Conservation (phyloP, 2,329 filamentous ascomycete genomes). For the Ophiostoma ips region DNA sequence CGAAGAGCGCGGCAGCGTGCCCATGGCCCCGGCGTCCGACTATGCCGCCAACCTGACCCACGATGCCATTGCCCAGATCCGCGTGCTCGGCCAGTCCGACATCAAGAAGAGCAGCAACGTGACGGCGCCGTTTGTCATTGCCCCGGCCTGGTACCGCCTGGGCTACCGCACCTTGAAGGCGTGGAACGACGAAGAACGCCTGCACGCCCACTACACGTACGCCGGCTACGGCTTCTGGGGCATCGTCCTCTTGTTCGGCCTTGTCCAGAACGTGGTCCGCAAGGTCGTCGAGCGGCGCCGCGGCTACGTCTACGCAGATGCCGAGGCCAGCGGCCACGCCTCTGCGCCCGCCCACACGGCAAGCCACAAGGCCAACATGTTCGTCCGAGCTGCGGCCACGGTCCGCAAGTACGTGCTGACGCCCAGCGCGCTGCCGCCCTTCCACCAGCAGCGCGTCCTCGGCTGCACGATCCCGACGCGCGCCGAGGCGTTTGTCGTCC, state of each 20-base stretch:
- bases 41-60: slow-evolving; percentile 11
- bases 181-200: background rate
- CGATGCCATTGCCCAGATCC: slow-evolving; percentile 8
- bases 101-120: background rate
- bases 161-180: background rate
- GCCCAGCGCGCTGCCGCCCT: slow-evolving; percentile 10
- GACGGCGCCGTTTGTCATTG: slow-evolving; percentile 7
- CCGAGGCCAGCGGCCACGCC: slow-evolving; percentile 1
- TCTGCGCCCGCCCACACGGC: no score
- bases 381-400: background rate
- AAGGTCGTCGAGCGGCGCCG: slow-evolving; percentile 5
- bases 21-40: background rate
- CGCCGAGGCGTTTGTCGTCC: slow-evolving; percentile 11
- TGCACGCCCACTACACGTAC: slow-evolving; percentile 7
- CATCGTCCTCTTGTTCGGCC: slow-evolving; percentile 9
- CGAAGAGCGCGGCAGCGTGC: background rate
- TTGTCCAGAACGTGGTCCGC: slow-evolving; percentile 6
- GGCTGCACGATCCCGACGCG: slow-evolving; percentile 15
- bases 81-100: background rate
- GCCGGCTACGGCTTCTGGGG: slow-evolving; percentile 12
- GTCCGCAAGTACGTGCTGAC: slow-evolving; percentile 10
- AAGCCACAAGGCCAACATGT: background rate
- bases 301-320: slow-evolving; percentile 6
- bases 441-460: slow-evolving; percentile 10
- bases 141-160: background rate